Percentiles rank a stretch among this genome's conserved stretches.
These are phyloP conservation scores for Mortierella sp. DNA, from an alignment of 371 early-diverging fungal species.

Conservation along the genomic window DNA sequence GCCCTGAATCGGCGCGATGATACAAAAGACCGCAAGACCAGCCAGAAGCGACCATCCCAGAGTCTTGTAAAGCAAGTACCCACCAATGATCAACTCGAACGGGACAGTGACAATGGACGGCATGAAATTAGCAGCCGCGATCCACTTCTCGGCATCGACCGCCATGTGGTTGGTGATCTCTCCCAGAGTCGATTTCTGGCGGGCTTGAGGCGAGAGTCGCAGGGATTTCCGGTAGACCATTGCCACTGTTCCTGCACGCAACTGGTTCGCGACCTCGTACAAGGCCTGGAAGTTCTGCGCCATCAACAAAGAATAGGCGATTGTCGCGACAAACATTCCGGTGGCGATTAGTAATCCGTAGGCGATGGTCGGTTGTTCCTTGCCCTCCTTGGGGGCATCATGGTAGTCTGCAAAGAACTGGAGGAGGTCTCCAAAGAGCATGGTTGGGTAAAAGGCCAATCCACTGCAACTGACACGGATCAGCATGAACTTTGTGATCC, in stretches of 20 bases:
- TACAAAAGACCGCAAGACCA: conserved; percentile 85
- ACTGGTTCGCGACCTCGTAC: neutral
- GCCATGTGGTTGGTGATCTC: conserved; percentile 86
- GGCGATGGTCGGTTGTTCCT: neutral
- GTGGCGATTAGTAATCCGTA: conserved; percentile 8
- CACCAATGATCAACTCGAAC: conserved; percentile 82
- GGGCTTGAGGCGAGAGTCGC: conserved; percentile 62
- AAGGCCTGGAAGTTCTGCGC: neutral
- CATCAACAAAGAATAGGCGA: neutral
- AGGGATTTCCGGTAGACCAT: conserved; percentile 71
- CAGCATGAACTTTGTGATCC: neutral
- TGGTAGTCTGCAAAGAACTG: conserved; percentile 18
- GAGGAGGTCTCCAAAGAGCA: conserved; percentile 11
- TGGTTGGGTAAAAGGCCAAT: neutral
- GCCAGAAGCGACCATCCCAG: conserved; percentile 90
- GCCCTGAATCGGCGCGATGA: conserved; percentile 77
- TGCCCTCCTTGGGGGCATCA: conserved; percentile 8
- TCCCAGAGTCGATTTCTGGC: conserved; percentile 71
- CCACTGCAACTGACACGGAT: neutral
- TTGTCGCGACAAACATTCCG: conserved; percentile 11
- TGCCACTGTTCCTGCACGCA: conserved; percentile 40
- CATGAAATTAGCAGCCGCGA: conserved; percentile 59
- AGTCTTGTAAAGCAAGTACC: conserved; percentile 81
- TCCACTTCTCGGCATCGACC: conserved; percentile 84
- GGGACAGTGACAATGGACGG: conserved; percentile 80